phyloP scores from a whole-genome alignment of 768 basidiomycete species.

The Tubosaeta brunneosetosa region DNA sequence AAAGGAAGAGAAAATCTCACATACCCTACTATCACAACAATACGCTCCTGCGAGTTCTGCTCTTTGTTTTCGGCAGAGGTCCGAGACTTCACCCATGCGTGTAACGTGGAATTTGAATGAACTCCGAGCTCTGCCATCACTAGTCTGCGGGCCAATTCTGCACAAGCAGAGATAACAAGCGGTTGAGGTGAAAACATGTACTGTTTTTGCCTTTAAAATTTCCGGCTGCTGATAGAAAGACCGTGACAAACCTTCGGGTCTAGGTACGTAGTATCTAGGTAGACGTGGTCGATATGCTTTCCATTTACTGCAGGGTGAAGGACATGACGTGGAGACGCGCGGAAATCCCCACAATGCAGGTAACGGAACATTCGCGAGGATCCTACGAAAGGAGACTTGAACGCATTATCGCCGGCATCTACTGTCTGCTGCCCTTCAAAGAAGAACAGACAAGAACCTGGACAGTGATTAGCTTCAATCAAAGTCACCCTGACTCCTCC shows the following conservation, averaged over 20 bases:
- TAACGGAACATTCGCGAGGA: slow-evolving; percentile 73
- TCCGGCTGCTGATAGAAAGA: not conserved
- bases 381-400: slow-evolving; percentile 68
- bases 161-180: slow-evolving; percentile 91
- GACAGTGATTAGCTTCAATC: slow-evolving; percentile 99
- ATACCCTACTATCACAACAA: slow-evolving; percentile 72
- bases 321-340: slow-evolving; percentile 84
- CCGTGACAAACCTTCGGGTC: slow-evolving; percentile 63
- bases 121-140: slow-evolving; percentile 38
- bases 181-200: slow-evolving; percentile 96
- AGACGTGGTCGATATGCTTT: slow-evolving; percentile 80
- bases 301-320: slow-evolving; percentile 79
- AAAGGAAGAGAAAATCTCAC: slow-evolving; percentile 6
- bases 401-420: slow-evolving; percentile 80
- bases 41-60: slow-evolving; percentile 36
- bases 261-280: slow-evolving; percentile 95
- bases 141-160: slow-evolving; percentile 66
- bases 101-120: slow-evolving; percentile 38
- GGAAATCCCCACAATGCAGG: slow-evolving; percentile 92
- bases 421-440: slow-evolving; percentile 91
- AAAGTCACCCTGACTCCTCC: slow-evolving; percentile 85
- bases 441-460: slow-evolving; percentile 90
- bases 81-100: slow-evolving; percentile 44
- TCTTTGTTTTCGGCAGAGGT: slow-evolving; percentile 28
- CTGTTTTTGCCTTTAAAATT: slow-evolving; percentile 32